Base-by-base conservation (phyloP, 371 early-diverging fungal species). In the Mortierella sp. region DNA sequence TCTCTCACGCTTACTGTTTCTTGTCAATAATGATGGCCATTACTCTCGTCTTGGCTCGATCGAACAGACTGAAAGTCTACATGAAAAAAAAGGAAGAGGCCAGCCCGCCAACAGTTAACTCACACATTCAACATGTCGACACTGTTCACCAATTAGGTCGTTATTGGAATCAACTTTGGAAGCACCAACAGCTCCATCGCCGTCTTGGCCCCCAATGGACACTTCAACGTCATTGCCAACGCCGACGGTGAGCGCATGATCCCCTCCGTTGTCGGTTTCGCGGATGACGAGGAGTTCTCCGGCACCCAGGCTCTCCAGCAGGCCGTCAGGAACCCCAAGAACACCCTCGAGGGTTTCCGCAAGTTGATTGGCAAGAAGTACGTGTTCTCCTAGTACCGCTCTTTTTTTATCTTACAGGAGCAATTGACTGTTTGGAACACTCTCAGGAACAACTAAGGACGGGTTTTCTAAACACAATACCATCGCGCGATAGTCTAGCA, bases 231-330 rank as follows among this genome's bases (percentile, higher is more conserved):
- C 88, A 97, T 99, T 87, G 98, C 99, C 84, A 98, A 99, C 91
- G 97, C 97, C 88, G 99, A 99, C 88, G 99, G 99, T 90, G 98
- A 98, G 89, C 93, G 98, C 86, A 95, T 96, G 90, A 97, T 97
- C 83, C 97, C 99, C 71, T 94, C 96, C 71, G 95, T 94, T 88
- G 95, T 98, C 75, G 97, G 98, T 82, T 97, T 97, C 93, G 94
- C 96, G n/a, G 96, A 94, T 72, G 94, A 95, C 74, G 98, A 98
- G 87, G 96, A 97, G 96, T 91, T 97, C 81, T 93, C 94, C 78
- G 99, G 99, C 80, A 95, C 97, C 72, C 97, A 97, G 89, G 99
- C 98, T 86, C 94, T 96, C 85, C 92, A 94, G 87, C 98, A 98
- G 91, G 94, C 94, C 79, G 93, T 97, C 80, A 94, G 96, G 87